Base-by-base conservation (phyloP, 2,329 filamentous ascomycete species). In the Ilyonectria destructans region DNA sequence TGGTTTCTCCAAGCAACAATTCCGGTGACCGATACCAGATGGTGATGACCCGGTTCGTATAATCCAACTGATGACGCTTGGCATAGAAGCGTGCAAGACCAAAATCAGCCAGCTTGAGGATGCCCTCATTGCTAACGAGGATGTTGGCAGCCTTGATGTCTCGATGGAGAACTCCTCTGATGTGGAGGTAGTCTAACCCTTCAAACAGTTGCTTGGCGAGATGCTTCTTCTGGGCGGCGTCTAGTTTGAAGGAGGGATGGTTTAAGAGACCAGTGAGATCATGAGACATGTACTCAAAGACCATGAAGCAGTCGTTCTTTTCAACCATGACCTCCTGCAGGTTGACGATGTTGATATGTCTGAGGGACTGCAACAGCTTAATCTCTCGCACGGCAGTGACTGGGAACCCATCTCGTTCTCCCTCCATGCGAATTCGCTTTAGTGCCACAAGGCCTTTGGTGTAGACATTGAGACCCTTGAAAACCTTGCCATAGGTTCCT, bases 131-230 rank as follows among this genome's bases (percentile, higher is more conserved):
- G 82, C 94, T 97, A 66, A 99, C 93, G 23, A 99, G 86, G 66
- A 98, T 98, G 77, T 99, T 99, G 65, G 96, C 96, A 2, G 96
- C 96, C 82, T 99, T 99, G 83, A 99, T 98, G 77, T 99, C 96
- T 68, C 96, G 93, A 81, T 99, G 96, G 4, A 99, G 85, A 13
- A 99, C 96, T n/a, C 96, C 95, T 40, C 95, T 89, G 54, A 92
- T 91, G 79, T 99, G 96, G 1, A 99, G 89, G 78, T 98, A 99
- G 77, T 97, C 94, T 5, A 99, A 87, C 0, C 95, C 96, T 78
- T 97, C 92, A 75, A 99, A 98, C 71, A 99, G 89, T 77, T 99
- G 96, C 78, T 91, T 93, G 1, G 95, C 94, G 37, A 99, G 87
- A 78, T 99, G 91, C 81, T 99, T 99, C 82, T 95, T 97, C 80